Evolutionary conservation across 108 stramenopile species (phyloP).

Genomic region (Mediolabrus comicus): DNA sequence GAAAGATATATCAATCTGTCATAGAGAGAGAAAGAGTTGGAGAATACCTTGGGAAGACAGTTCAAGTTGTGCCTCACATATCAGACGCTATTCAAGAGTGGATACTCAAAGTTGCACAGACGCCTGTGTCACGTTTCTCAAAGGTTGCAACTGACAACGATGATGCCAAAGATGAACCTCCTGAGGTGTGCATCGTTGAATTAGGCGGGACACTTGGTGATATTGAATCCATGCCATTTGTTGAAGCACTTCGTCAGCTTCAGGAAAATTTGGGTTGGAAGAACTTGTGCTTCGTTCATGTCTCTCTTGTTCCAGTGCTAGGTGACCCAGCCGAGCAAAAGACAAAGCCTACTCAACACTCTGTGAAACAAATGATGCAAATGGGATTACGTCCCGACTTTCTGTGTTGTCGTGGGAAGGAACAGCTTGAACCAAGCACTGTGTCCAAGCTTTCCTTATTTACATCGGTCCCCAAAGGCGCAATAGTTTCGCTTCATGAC

Average conservation of each 20-base stretch:
- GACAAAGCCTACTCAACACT: constrained; percentile 61
- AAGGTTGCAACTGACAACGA: neutral
- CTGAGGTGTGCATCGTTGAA: constrained; percentile 86
- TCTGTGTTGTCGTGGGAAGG: constrained; percentile 58
- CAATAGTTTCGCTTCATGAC: constrained; percentile 77
- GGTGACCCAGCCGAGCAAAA: constrained; percentile 52
- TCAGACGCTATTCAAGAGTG: constrained; percentile 92
- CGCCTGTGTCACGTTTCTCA: constrained; percentile 59
- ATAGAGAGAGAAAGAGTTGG: constrained; percentile 93
- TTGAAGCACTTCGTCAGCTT: constrained; percentile 57
- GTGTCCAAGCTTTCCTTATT: constrained; percentile 63
- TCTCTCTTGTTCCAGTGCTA: constrained; percentile 54
- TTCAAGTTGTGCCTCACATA: constrained; percentile 92
- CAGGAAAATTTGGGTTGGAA: constrained; percentile 62
- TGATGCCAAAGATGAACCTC: constrained; percentile 49
- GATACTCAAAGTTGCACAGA: constrained; percentile 75
- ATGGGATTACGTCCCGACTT: constrained; percentile 71
- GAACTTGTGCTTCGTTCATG: constrained; percentile 71
- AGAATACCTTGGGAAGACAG: constrained; percentile 99
- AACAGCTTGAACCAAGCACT: constrained; percentile 47
- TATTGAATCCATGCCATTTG: constrained; percentile 72
- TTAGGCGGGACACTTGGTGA: constrained; percentile 88
- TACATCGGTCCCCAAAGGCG: constrained; percentile 56
- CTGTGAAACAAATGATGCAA: constrained; percentile 56
- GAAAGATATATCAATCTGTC: constrained; percentile 95